Conservation (phyloP, 352 stramenopile species). For the Pythium brassicae region DNA sequence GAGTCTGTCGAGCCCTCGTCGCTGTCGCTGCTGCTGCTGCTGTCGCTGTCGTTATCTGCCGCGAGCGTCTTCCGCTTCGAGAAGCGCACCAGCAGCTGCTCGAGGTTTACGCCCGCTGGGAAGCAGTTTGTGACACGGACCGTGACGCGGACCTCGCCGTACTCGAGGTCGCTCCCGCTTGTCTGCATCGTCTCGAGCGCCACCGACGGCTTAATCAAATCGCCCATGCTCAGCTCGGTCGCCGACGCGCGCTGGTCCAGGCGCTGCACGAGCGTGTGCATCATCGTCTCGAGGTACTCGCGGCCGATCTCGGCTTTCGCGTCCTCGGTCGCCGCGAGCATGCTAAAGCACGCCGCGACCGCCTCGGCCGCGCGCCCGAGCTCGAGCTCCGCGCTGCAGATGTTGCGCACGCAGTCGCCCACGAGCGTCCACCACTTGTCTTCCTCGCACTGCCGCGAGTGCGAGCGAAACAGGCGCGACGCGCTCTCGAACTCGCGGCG, state of each 20-base stretch:
- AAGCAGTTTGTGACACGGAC: conserved; percentile 58
- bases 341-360: conserved; percentile 54
- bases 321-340: conserved; percentile 49
- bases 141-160: conserved; percentile 56
- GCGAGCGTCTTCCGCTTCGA: not conserved
- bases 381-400: conserved; percentile 54
- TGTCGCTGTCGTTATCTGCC: not conserved
- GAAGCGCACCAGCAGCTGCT: conserved; percentile 50
- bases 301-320: conserved; percentile 40
- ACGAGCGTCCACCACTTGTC: conserved; percentile 75
- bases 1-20: not conserved
- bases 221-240: conserved; percentile 40
- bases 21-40: no score
- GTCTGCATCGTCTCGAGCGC: conserved; percentile 53
- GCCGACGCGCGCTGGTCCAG: conserved; percentile 18
- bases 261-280: conserved; percentile 42
- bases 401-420: conserved; percentile 39
- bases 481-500: conserved; percentile 59
- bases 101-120: conserved; percentile 47
- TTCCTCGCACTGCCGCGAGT: conserved; percentile 66
- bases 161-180: conserved; percentile 28
- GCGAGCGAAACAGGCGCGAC: conserved; percentile 56
- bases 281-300: conserved; percentile 43
- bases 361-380: conserved; percentile 49
- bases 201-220: conserved; percentile 46